phyloP scores from a whole-genome alignment of 1,284 basidiomycete species.

The Cryptococcus wingfieldii region DNA sequence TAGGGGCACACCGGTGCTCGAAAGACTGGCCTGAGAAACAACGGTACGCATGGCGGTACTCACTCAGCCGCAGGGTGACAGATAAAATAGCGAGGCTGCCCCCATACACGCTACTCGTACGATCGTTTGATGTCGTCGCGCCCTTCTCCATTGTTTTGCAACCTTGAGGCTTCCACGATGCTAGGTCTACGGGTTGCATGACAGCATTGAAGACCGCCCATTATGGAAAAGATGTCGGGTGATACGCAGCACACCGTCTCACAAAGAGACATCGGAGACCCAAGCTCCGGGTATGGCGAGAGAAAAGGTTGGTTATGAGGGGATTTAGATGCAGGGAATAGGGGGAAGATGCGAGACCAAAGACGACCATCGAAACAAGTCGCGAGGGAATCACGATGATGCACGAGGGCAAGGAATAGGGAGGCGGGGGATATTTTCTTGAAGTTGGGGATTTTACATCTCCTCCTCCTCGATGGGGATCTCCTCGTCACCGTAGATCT shows the following conservation, averaged over 20 bases:
- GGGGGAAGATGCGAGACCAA: conserved; percentile 7
- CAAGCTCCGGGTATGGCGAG: conserved; percentile 39
- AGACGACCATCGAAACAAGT: not conserved
- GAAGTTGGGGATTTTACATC: conserved; percentile 13
- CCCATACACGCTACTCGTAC: too few species aligned
- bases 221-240: not conserved
- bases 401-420: not conserved
- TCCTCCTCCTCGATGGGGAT: conserved; percentile 41
- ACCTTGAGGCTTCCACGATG: not conserved
- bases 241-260: conserved; percentile 46
- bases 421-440: conserved; percentile 1
- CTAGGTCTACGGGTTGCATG: conserved; percentile 2
- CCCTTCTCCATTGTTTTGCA: not conserved
- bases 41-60: too few species aligned
- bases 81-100: too few species aligned
- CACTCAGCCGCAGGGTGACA: too few species aligned
- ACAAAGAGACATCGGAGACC: conserved; percentile 44
- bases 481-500: conserved; percentile 51
- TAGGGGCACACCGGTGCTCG: too few species aligned
- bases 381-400: conserved; percentile 2
- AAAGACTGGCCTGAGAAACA: too few species aligned
- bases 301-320: conserved; percentile 8
- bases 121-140: too few species aligned
- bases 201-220: conserved; percentile 1
- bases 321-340: conserved; percentile 4